phyloP scores from a whole-genome alignment of 2,329 filamentous ascomycete species.

The Knufia petricola region DNA sequence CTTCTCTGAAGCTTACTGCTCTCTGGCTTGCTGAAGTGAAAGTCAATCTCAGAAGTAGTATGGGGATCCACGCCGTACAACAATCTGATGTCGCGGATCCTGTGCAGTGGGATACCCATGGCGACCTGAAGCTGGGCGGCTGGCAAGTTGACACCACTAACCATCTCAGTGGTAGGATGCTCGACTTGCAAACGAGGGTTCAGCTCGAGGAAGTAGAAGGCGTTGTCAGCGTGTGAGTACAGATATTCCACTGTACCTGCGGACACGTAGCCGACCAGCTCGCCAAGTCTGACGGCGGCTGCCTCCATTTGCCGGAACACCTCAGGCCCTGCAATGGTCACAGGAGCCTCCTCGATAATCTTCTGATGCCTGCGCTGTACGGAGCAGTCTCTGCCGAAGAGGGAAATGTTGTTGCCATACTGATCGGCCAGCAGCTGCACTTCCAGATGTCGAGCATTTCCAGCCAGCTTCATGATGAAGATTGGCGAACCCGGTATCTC shows the following conservation, averaged over 20 bases:
- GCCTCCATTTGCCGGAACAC: conserved; percentile 97
- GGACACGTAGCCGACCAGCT: conserved; percentile 93
- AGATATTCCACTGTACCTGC: conserved; percentile 98
- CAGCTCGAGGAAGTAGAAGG: conserved; percentile 98
- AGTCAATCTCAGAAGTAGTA: conserved; percentile 79
- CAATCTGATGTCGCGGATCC: conserved; percentile 90
- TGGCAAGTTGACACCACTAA: conserved; percentile 91
- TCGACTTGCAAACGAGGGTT: conserved; percentile 99
- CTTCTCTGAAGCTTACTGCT: conserved; percentile 78
- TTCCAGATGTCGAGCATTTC: conserved; percentile 91
- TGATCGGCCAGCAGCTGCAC: conserved; percentile 96
- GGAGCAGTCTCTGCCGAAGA: conserved; percentile 97
- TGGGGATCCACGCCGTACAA: conserved; percentile 93
- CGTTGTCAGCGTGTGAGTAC: conserved; percentile 94
- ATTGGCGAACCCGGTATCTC: conserved; percentile 98
- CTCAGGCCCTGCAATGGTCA: conserved; percentile 80
- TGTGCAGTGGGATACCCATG: conserved; percentile 94
- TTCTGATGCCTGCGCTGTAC: conserved; percentile 98
- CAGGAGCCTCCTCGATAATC: conserved; percentile 97
- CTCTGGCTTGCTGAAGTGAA: conserved; percentile 81
- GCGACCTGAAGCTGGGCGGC: conserved; percentile 97
- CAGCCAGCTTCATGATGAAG: conserved; percentile 99
- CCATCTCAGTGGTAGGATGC: conserved; percentile 99
- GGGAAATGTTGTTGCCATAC: conserved; percentile 98
- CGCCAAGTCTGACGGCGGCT: conserved; percentile 85